phyloP scores from a whole-genome alignment of 2,329 filamentous ascomycete species.

The Aspergillus aculeatus region DNA sequence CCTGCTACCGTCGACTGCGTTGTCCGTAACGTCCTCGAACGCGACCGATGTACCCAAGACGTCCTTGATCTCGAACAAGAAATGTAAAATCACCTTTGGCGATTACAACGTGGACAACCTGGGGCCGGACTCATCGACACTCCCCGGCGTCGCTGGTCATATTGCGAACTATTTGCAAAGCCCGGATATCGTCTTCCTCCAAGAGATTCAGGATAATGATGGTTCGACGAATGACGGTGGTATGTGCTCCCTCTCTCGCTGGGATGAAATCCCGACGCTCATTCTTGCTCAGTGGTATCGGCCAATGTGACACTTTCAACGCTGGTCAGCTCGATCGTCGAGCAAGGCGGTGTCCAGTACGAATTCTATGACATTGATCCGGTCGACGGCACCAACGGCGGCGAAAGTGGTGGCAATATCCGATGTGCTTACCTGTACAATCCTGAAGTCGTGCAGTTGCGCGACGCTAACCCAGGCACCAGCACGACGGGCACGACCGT shows the following conservation, averaged over 20 bases:
- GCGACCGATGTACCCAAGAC: constrained; percentile 53
- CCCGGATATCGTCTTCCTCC: constrained; percentile 66
- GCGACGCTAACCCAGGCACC: constrained; percentile 57
- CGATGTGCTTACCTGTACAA: constrained; percentile 70
- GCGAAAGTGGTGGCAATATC: constrained; percentile 69
- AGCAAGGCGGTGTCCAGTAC: constrained; percentile 54
- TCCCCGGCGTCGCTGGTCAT: constrained; percentile 61
- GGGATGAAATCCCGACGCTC: not conserved
- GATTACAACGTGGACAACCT: constrained; percentile 73
- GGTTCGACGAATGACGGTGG: constrained; percentile 61
- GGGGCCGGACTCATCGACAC: constrained; percentile 54
- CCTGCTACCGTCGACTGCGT: constrained; percentile 62
- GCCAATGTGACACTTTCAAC: constrained; percentile 61
- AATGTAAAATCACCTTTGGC: constrained; percentile 63
- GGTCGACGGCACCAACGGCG: constrained; percentile 61
- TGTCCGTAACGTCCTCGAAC: constrained; percentile 49
- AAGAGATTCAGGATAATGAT: constrained; percentile 69
- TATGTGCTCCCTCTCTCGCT: constrained; percentile 16
- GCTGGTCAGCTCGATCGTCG: constrained; percentile 54
- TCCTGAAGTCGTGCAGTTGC: constrained; percentile 58
- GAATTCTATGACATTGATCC: constrained; percentile 61
- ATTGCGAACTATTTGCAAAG: constrained; percentile 63
- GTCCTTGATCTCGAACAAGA: constrained; percentile 47
- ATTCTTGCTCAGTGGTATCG: constrained; percentile 36
- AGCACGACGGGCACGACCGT: constrained; percentile 58